Base-by-base conservation (phyloP, 2,329 filamentous ascomycete genomes). In the Penicillium carneum region DNA sequence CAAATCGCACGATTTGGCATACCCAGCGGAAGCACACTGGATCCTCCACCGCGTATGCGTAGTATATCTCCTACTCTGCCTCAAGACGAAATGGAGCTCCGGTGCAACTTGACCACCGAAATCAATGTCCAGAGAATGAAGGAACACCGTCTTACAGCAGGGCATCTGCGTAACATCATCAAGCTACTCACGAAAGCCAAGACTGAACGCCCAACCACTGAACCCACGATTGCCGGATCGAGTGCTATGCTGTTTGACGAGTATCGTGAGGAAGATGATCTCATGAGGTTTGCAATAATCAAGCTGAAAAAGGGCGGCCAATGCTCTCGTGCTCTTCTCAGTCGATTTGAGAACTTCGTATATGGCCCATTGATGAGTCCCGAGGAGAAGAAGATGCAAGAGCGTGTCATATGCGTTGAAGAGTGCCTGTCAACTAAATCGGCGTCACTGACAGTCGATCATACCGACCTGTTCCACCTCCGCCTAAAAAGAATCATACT, bases 281-380 rank as follows among this genome's bases (percentile, higher is more conserved):
- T 57, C 11, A 43, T 51, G 46, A 14, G 26, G n/a, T 1, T 29
- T 51, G 36, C 36, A 38, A 20, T 16, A 14, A 2, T 4, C 38
- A 57, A 42, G 29, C 14, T 51, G 7, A 11, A 29, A 18, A 51
- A 14, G 20, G 36, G 46, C 11, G 54, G 54, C 7, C 18, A 16
- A 34, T 57, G 46, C 26, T 57, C 54, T 34, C 36, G 36, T 26
- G 20, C 46, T 18, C 36, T 49, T 42, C 47, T 57, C 18, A 57
- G n/a, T 36, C 54, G 54, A 1, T 51, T 50, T 33, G 54, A 57
- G 14, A 49, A 34, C 3, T 57, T 57, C 46, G 18, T 57, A 12
- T 51, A 57, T 34, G 46, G 54, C 31, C 52, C 52, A 48, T 57
- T 51, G 20, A 57, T 34, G 54, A 57, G 42, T 16, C 12, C 41